Evolutionary conservation across 192 early-diverging fungal species (phyloP).

Genomic region (Thamnidium elegans): DNA sequence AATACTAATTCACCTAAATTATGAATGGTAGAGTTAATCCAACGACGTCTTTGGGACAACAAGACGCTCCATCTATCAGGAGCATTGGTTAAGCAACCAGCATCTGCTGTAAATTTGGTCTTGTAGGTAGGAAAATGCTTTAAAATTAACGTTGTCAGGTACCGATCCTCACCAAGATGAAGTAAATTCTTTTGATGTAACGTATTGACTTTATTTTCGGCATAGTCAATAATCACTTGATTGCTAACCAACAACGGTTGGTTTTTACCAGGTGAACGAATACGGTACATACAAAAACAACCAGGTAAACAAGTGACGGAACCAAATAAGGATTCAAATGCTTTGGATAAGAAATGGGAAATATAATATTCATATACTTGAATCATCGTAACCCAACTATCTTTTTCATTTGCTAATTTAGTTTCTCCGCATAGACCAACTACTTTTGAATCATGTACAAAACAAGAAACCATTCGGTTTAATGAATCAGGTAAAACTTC

Average conservation of each 20-base stretch:
- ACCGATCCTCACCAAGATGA: conserved; percentile 97
- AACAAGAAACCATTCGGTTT: conserved; percentile 84
- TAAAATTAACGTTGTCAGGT: conserved; percentile 86
- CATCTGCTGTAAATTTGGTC: conserved; percentile 88
- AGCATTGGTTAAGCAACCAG: conserved; percentile 87
- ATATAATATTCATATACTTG: conserved; percentile 99
- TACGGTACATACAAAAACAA: conserved; percentile 98
- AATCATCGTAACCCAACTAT: conserved; percentile 96
- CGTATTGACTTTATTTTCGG: conserved; percentile 90
- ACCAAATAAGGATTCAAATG: conserved; percentile 95
- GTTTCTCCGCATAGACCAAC: conserved; percentile 97
- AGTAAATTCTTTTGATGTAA: conserved; percentile 98
- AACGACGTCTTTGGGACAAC: conserved; percentile 96
- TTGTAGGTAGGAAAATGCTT: conserved; percentile 98
- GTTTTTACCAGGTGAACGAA: conserved; percentile 84
- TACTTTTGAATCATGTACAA: conserved; percentile 87
- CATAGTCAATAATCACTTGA: conserved; percentile 88
- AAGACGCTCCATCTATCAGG: conserved; percentile 92
- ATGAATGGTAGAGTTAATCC: conserved; percentile 99
- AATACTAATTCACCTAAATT: conserved; percentile 93
- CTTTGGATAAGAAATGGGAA: conserved; percentile 91
- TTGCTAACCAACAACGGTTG: conserved; percentile 87
- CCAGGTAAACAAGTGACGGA: conserved; percentile 96
- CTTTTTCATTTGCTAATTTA: conserved; percentile 84
- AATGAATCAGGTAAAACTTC: conserved; percentile 86